Conservation (phyloP, 768 basidiomycete species). For the Brasilioporus rufonigricans region DNA sequence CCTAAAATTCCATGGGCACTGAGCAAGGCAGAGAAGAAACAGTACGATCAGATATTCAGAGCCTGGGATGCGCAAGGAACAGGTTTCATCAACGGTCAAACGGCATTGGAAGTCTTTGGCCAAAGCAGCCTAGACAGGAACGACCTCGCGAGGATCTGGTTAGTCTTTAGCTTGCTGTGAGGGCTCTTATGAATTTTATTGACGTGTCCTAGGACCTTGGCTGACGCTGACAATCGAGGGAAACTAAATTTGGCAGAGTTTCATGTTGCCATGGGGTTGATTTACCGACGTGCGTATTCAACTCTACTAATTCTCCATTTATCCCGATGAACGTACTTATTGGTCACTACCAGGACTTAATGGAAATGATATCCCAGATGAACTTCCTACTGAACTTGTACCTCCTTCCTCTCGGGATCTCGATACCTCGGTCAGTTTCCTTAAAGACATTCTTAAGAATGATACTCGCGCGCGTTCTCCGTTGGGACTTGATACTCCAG, state of each 20-base stretch:
- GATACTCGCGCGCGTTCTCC: slow-evolving; percentile 77
- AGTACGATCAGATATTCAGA: slow-evolving; percentile 93
- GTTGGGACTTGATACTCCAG: slow-evolving; percentile 45
- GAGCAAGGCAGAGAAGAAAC: slow-evolving; percentile 89
- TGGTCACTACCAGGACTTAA: slow-evolving; percentile 62
- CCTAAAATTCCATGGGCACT: slow-evolving; percentile 85
- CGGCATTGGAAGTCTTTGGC: slow-evolving; percentile 90
- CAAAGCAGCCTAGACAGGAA: slow-evolving; percentile 87
- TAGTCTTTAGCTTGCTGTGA: slow-evolving; percentile 26
- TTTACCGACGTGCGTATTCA: slow-evolving; percentile 80
- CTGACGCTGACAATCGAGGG: slow-evolving; percentile 91
- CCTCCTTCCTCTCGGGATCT: slow-evolving; percentile 92
- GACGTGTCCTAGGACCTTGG: slow-evolving; percentile 65
- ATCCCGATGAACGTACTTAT: neutral
- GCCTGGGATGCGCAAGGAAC: slow-evolving; percentile 85
- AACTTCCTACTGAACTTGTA: slow-evolving; percentile 83
- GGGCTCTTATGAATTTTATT: neutral
- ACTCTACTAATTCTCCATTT: neutral
- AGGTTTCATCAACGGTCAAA: slow-evolving; percentile 84
- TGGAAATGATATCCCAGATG: slow-evolving; percentile 85
- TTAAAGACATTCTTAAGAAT: slow-evolving; percentile 84
- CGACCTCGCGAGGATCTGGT: slow-evolving; percentile 94
- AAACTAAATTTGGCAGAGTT: slow-evolving; percentile 96
- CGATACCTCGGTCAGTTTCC: slow-evolving; percentile 82
- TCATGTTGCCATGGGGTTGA: slow-evolving; percentile 97